Evolutionary conservation across 306 rosid species (phyloP).

Genomic region (Begonia masoniana): DNA sequence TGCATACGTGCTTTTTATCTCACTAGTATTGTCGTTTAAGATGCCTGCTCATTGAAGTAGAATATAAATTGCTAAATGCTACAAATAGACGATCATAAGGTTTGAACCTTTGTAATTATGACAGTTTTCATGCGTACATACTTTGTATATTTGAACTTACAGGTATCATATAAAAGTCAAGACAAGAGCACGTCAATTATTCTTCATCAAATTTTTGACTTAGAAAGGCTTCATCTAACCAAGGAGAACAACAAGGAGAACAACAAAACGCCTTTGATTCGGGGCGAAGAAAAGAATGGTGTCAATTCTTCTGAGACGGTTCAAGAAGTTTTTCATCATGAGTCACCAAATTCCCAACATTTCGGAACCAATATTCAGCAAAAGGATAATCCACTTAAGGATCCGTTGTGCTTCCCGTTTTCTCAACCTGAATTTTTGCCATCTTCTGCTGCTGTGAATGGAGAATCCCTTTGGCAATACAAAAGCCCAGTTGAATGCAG

Average conservation of each 20-base stretch:
- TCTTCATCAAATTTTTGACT: conserved; percentile 64
- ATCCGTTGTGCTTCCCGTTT: conserved; percentile 30
- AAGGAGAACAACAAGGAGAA: conserved; percentile 20
- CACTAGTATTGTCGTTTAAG: no score
- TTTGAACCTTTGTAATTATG: no score
- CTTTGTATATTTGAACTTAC: conserved; percentile 11
- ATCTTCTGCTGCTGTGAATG: conserved; percentile 33
- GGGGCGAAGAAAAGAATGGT: conserved; percentile 18
- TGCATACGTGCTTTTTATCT: no score
- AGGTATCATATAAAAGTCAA: conserved; percentile 28
- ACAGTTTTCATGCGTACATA: background rate
- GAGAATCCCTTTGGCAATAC: conserved; percentile 56
- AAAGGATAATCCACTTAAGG: conserved; percentile 17
- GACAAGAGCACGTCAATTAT: conserved; percentile 26
- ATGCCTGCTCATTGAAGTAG: no score
- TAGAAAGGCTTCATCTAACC: conserved; percentile 42
- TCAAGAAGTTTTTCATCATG: conserved; percentile 26
- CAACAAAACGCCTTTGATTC: conserved; percentile 19
- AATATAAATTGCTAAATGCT: no score
- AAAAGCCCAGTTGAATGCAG: conserved; percentile 43
- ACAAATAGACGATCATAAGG: no score
- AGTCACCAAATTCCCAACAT: conserved; percentile 20
- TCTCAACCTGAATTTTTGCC: conserved; percentile 40
- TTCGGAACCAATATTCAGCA: conserved; percentile 13
- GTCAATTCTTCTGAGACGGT: conserved; percentile 21